Percentiles rank a stretch among this genome's conserved stretches.
These are phyloP conservation scores for Phytopythium vexans DNA, from an alignment of 352 stramenopile species.

Conservation along the genomic window DNA sequence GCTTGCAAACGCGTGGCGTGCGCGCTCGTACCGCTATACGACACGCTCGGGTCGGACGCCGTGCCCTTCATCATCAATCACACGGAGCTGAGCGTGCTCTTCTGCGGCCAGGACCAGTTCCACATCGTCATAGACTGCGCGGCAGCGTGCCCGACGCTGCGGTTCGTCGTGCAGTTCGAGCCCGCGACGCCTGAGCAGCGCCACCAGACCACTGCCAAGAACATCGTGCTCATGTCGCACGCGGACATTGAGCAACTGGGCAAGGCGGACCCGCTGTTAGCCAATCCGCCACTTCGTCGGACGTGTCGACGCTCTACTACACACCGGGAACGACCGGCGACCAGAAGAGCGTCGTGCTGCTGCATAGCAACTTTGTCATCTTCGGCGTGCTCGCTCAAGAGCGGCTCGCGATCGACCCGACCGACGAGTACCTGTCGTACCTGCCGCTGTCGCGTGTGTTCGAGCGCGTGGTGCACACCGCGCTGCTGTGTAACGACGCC, in stretches of 20 bases:
- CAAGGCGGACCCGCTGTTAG: conserved; percentile 30
- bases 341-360: conserved; percentile 96
- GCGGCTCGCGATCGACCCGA: conserved; percentile 22
- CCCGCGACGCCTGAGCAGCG: conserved; percentile 29
- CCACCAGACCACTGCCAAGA: conserved; percentile 11
- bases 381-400: conserved; percentile 19
- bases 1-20: conserved; percentile 62
- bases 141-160: too few relatives aligned
- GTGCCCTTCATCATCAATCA: conserved; percentile 72
- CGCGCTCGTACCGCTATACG: conserved; percentile 68
- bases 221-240: conserved; percentile 44
- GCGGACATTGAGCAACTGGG: conserved; percentile 37
- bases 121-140: conserved; percentile 49
- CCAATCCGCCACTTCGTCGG: conserved; percentile 46
- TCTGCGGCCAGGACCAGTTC: conserved; percentile 55
- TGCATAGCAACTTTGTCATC: conserved; percentile 72
- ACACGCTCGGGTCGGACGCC: conserved; percentile 68
- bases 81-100: conserved; percentile 52
- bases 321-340: conserved; percentile 95
- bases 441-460: conserved; percentile 96
- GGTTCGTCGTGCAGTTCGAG: too few relatives aligned
- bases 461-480: conserved; percentile 89
- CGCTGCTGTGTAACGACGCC: conserved; percentile 82
- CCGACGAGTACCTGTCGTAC: conserved; percentile 94
- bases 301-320: conserved; percentile 94